These are phyloP conservation scores for Euphorbia pulcherrima DNA, from an alignment of 345 rosid species.

Conservation along the genomic window DNA sequence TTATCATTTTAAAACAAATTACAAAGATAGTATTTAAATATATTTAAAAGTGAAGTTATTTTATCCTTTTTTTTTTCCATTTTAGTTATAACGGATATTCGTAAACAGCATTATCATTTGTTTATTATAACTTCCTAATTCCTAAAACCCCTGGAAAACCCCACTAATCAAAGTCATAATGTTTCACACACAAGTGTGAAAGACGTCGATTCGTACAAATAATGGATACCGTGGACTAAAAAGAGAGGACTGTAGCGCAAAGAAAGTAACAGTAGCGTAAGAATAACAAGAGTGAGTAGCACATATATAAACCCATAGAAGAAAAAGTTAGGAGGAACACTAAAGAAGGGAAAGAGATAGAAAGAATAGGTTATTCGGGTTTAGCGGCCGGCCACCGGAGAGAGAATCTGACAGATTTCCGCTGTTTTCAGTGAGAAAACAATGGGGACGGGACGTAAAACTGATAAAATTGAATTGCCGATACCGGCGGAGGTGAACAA, in stretches of 20 bases:
- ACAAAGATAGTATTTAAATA: too few species aligned
- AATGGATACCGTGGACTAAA: neutral
- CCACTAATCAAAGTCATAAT: neutral
- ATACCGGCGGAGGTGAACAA: slow-evolving; percentile 30
- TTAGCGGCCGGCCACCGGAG: too few species aligned
- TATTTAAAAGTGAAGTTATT: too few species aligned
- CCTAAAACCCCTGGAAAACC: neutral
- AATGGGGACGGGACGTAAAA: neutral
- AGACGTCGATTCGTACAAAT: neutral
- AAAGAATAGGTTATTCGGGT: neutral
- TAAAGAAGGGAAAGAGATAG: neutral
- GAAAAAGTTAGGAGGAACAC: too few species aligned
- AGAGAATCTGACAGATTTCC: too few species aligned
- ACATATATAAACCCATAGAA: neutral
- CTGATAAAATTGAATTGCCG: neutral
- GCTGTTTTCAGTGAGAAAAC: neutral
- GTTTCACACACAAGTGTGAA: neutral
- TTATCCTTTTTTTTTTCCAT: too few species aligned
- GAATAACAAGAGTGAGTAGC: neutral
- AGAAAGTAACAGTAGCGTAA: neutral
- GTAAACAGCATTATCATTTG: too few species aligned
- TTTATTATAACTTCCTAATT: neutral
- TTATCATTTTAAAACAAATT: too few species aligned
- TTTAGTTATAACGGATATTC: too few species aligned
- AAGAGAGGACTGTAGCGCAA: neutral